Evolutionary conservation across 2,329 filamentous ascomycete genomes (phyloP), one percentile per base, ranked within the genome.

Genomic region (Diaporthe longicolla): DNA sequence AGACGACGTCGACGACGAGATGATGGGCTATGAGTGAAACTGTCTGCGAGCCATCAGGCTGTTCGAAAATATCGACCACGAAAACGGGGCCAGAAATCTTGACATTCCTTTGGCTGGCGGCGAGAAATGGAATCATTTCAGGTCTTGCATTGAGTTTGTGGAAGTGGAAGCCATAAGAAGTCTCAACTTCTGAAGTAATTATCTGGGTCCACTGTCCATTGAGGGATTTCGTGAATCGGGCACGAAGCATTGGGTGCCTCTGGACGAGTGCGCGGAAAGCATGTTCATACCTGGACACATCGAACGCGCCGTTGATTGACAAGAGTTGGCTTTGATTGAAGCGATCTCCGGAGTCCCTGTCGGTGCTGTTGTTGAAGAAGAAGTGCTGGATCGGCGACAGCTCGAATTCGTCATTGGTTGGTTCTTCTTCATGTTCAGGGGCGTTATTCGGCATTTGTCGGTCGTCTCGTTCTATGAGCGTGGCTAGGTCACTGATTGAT

Each of bases 261-360:
- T 73, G 74, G 4, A 84, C 81, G 3, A 84, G 83, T 6, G 77
- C 55, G n/a, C 86, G 82, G 65, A 87, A 87, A 1, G 87, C 86
- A 1, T 80, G 76, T n/a, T 84, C 81, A 17, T 89, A 81, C n/a
- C 80, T 80, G 58, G 81, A 77, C 0, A 84, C 84, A 24, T 81
- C 82, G n/a, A 79, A 79, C 1, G 78, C 68, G 57, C 83, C 80
- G 6, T 61, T 61, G 37, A 61, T 61, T 2, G 58, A 61, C 15
- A 61, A 15, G 7, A 80, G 77, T 5, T 89, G 79, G 58, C 84
- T 80, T 26, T 87, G 82, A 0, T 88, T 85, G 55, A 86, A 82
- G 75, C 87, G 87, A 3, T 86, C 87, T 3, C 90, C 84, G 52
- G 90, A 91, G 0, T 87, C 85, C 57, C 87, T 88, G 15, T 43